Conservation (phyloP, 1,284 basidiomycete species). For the Cutaneotrichosporon cyanovorans region DNA sequence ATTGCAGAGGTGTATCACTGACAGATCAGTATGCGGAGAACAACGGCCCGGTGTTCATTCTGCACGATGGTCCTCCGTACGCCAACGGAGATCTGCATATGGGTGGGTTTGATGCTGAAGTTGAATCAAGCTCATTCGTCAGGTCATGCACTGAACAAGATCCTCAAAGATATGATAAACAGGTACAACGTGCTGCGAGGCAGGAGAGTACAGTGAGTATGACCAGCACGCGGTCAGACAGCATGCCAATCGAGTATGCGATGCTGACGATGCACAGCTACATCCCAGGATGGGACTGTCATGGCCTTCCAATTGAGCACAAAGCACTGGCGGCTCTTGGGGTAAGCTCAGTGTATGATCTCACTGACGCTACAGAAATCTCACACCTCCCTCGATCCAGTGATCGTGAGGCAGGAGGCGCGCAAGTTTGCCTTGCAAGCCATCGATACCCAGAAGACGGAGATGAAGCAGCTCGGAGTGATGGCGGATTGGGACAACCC, state of each 20-base stretch:
- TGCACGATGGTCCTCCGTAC: conserved; percentile 96
- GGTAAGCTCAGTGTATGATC: conserved; percentile 46
- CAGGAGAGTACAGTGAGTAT: conserved; percentile 66
- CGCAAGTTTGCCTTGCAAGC: conserved; percentile 66
- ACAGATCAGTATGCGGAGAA: conserved; percentile 57
- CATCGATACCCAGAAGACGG: conserved; percentile 66
- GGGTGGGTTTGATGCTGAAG: conserved; percentile 52
- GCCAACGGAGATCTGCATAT: conserved; percentile 95
- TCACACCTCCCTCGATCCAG: conserved; percentile 52
- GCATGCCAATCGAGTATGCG: too few relatives aligned
- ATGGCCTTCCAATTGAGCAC: conserved; percentile 93
- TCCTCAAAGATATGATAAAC: conserved; percentile 92
- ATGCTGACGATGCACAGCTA: too few relatives aligned
- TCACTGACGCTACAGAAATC: conserved; percentile 23
- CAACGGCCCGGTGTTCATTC: conserved; percentile 56
- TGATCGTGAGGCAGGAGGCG: conserved; percentile 65
- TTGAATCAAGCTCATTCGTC: background rate
- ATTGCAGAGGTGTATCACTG: background rate
- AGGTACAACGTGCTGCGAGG: conserved; percentile 78
- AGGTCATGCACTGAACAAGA: conserved; percentile 97
- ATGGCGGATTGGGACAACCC: conserved; percentile 83
- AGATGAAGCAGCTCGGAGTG: conserved; percentile 76
- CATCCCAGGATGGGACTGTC: conserved; percentile 96
- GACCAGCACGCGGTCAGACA: background rate
- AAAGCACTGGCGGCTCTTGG: conserved; percentile 74